Conservation (phyloP, 2,329 filamentous ascomycete genomes). For the Aspergillus sp. region DNA sequence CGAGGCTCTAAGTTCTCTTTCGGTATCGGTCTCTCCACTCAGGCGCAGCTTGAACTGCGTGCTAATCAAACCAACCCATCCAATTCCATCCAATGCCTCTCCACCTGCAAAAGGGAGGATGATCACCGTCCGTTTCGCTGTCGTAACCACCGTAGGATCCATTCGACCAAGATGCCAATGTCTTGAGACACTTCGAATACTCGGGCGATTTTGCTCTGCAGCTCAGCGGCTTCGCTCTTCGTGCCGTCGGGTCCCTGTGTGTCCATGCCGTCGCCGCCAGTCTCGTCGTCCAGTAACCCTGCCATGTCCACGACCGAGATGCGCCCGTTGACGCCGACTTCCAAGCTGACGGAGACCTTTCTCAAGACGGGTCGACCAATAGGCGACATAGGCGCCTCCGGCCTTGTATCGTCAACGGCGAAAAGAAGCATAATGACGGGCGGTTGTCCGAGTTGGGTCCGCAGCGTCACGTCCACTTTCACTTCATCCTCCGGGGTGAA, state of each 20-base stretch:
- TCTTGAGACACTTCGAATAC: constrained; percentile 47
- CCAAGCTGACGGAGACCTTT: constrained; percentile 36
- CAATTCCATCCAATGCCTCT: not conserved
- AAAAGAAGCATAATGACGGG: constrained; percentile 40
- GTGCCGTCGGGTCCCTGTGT: constrained; percentile 19
- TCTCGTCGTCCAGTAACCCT: constrained; percentile 30
- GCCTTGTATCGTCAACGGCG: constrained; percentile 20
- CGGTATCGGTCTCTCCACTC: not conserved
- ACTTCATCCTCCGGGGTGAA: constrained; percentile 22
- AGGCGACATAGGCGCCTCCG: constrained; percentile 6
- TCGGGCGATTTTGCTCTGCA: constrained; percentile 36
- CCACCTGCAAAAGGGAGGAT: not conserved
- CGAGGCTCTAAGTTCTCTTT: not conserved
- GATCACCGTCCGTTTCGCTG: constrained; percentile 27
- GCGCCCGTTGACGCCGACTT: constrained; percentile 43
- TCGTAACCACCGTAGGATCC: constrained; percentile 39
- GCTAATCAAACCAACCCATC: not conserved
- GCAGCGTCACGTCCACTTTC: constrained; percentile 40
- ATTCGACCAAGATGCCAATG: constrained; percentile 45
- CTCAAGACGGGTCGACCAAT: constrained; percentile 12
- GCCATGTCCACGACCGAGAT: constrained; percentile 39
- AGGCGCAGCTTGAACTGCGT: not conserved
- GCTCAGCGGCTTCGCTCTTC: constrained; percentile 18
- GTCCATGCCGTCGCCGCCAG: constrained; percentile 15
- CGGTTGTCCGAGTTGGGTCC: constrained; percentile 39